phyloP scores from a whole-genome alignment of 2,329 filamentous ascomycete genomes.

The Chaetomiaceae sp. region DNA sequence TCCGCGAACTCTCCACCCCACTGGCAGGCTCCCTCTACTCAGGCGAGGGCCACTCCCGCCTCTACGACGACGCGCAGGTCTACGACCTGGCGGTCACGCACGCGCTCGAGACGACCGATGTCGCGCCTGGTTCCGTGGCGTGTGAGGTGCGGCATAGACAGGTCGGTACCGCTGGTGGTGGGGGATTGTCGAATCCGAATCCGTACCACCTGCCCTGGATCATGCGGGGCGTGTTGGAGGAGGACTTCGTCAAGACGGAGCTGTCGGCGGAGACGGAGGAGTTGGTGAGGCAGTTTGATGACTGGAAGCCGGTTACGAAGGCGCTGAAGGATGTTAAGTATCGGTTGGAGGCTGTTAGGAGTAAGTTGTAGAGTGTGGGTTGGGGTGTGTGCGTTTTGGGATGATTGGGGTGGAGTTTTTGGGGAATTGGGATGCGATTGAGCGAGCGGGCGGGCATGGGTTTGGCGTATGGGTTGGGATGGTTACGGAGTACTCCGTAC shows the following conservation, averaged over 20 bases:
- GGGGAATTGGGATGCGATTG: neutral
- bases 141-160: conserved; percentile 51
- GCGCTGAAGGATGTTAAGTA: conserved; percentile 95
- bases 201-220: conserved; percentile 94
- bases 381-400: neutral
- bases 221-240: conserved; percentile 87
- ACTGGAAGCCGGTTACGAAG: conserved; percentile 88
- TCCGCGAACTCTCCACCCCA: conserved; percentile 82
- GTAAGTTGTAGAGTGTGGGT: conserved; percentile 55
- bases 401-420: neutral
- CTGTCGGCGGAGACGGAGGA: conserved; percentile 71
- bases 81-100: conserved; percentile 76
- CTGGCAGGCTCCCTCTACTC: conserved; percentile 87
- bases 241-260: conserved; percentile 82
- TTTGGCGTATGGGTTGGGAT: neutral
- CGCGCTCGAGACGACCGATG: conserved; percentile 64
- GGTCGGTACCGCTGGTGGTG: conserved; percentile 11
- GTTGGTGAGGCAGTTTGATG: conserved; percentile 82
- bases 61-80: conserved; percentile 85
- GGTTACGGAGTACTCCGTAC: neutral
- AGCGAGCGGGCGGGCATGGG: neutral
- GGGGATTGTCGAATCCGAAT: conserved; percentile 54
- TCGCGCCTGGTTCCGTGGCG: conserved; percentile 39
- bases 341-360: conserved; percentile 83
- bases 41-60: conserved; percentile 86